Percentiles rank a stretch among this genome's conserved stretches.
phyloP scores from a whole-genome alignment of 2,329 filamentous ascomycete genomes.

The Calonectria montana region DNA sequence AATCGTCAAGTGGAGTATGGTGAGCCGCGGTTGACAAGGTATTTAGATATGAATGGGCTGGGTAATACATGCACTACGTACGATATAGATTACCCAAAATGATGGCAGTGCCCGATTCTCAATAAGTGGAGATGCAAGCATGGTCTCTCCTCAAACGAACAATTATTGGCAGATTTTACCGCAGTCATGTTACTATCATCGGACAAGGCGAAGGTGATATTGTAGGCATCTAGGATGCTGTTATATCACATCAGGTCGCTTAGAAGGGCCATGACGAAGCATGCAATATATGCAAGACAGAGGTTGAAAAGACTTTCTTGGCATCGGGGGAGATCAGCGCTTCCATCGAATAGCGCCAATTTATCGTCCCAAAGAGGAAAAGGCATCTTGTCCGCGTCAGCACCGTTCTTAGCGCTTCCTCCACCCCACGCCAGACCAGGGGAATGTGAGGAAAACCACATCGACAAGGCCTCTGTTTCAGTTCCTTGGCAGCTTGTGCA shows the following conservation, averaged over 20 bases:
- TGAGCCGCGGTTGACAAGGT: too few relatives aligned
- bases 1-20: too few relatives aligned
- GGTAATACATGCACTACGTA: too few relatives aligned
- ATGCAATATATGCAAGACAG: not conserved
- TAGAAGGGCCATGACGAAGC: conserved; percentile 1
- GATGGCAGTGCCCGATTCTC: too few relatives aligned
- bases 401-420: not conserved
- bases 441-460: not conserved
- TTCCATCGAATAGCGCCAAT: not conserved
- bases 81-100: too few relatives aligned
- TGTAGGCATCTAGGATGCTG: not conserved
- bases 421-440: not conserved
- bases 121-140: not conserved
- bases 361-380: not conserved
- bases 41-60: too few relatives aligned
- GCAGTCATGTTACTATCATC: not conserved
- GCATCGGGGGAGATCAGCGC: not conserved
- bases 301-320: not conserved
- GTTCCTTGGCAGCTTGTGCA: not conserved
- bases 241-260: not conserved
- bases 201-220: not conserved
- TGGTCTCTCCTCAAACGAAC: not conserved
- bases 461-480: not conserved
- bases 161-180: not conserved
- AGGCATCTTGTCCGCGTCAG: not conserved